These are phyloP conservation scores for Fusarium torreyae DNA, from an alignment of 2,329 filamentous ascomycete genomes.

Conservation along the genomic window DNA sequence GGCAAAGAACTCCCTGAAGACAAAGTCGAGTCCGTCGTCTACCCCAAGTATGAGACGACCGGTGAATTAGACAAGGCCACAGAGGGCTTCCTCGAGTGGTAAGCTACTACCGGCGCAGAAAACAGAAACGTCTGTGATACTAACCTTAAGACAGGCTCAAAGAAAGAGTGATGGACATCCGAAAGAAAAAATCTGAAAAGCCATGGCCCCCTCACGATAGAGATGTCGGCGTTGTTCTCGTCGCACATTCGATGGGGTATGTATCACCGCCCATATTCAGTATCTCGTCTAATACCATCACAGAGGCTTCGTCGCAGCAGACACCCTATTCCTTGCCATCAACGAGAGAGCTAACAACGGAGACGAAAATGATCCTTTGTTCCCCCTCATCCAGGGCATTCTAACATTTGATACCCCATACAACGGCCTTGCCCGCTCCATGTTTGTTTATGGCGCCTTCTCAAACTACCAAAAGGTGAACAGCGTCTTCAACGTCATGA, in stretches of 20 bases:
- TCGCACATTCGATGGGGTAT: constrained; percentile 86
- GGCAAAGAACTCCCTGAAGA: constrained; percentile 72
- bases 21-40: constrained; percentile 73
- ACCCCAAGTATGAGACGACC: constrained; percentile 81
- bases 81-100: constrained; percentile 64
- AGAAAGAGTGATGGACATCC: constrained; percentile 83
- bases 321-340: constrained; percentile 80
- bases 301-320: constrained; percentile 85
- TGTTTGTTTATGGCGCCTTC: constrained; percentile 74
- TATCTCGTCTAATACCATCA: constrained; percentile 3
- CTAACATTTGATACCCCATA: constrained; percentile 90
- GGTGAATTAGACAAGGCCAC: constrained; percentile 73
- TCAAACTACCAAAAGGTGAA: constrained; percentile 72
- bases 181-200: constrained; percentile 77
- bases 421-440: constrained; percentile 73
- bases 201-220: constrained; percentile 85
- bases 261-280: constrained; percentile 17
- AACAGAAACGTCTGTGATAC: background rate
- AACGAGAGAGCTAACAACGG: constrained; percentile 70
- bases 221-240: constrained; percentile 82
- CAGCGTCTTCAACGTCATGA: constrained; percentile 71
- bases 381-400: constrained; percentile 85
- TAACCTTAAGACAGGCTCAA: constrained; percentile 72
- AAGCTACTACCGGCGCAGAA: constrained; percentile 1
- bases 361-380: constrained; percentile 67